Base-by-base conservation (phyloP, 495 filamentous ascomycete species). In the Pyrenopolyporus hunteri region DNA sequence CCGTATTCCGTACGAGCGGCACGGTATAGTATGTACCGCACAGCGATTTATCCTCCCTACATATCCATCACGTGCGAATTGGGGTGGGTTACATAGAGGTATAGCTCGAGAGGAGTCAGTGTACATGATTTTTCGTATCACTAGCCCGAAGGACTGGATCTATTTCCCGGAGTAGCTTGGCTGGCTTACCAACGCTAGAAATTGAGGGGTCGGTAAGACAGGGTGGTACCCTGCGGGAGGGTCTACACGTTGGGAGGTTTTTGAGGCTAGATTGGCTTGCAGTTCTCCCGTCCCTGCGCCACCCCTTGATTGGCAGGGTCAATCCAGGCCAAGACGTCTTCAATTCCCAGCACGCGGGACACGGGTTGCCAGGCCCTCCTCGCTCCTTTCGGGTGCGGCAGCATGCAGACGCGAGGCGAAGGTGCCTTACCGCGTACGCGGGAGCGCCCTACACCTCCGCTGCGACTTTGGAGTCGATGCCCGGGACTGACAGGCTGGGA, bases 331-430 rank as follows among this genome's bases (percentile, higher is more conserved):
- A 65, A 65, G 56, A 51, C 49, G 55, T 56, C 39, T 42, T 66
- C 16, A 56, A 44, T 65, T 54, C 57, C 63, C 40, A 60, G 51
- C 32, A 51, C 40, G 61, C 61, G 55, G 49, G 54, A 64, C 54
- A 45, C 48, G 35, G 36, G 33, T 48, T 40, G 35, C 54, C 54
- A 64, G 54, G 54, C 36, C 36, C 39, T 50, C 48, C 17, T 43
- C 29, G 43, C 31, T 51, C 56, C 50, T 66, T 52, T 66, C 56
- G 63, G 63, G 51, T 57, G 46, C 63, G 50, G 63, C 63, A 66
- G 45, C 56, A 60, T 60, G 63, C 63, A 66, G 63, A 60, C 56
- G 63, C 52, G 56, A 66, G 63, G 63, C 63, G 63, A 66, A 42
- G 51, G 63, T 65, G 56, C 63, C 56, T 47, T 66, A 66, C 63